Percentiles rank a stretch among this genome's conserved stretches.
phyloP scores from a whole-genome alignment of 225 moss, liverwort and hornwort genomes.

The Pseudoscleropodium purum region DNA sequence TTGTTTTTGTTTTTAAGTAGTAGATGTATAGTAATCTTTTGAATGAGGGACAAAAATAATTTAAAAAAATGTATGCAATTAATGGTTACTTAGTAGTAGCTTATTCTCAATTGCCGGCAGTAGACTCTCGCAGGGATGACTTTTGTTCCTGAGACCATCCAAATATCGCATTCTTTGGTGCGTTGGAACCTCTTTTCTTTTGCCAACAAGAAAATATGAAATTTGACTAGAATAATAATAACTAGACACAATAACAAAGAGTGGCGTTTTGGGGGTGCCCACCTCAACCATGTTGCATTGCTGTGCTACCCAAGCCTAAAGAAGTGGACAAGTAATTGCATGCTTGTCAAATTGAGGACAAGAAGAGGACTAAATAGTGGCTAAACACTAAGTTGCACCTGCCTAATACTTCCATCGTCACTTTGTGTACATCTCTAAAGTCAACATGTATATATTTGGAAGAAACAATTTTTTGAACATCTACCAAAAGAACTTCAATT shows the following conservation, averaged over 20 bases:
- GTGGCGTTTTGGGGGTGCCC: fast-evolving
- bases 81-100: background rate
- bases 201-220: background rate
- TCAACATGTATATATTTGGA: background rate
- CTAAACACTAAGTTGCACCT: fast-evolving
- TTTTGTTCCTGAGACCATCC: background rate
- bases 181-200: background rate
- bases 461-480: background rate
- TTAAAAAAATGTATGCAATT: background rate
- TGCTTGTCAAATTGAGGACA: background rate
- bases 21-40: too few relatives aligned
- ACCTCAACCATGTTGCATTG: background rate
- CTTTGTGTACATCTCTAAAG: background rate
- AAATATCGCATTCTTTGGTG: background rate
- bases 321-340: background rate
- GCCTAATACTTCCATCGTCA: background rate
- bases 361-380: background rate
- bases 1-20: background rate
- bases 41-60: fast-evolving
- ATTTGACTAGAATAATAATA: fast-evolving
- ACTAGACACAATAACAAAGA: fast-evolving
- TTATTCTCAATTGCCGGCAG: background rate
- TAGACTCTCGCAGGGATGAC: background rate
- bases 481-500: background rate
- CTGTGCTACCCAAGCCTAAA: background rate